Evolutionary conservation across 176 grass and related monocot genomes (phyloP), one percentile per base, ranked within the genome.

Genomic region (Eragrostis nindensis): DNA sequence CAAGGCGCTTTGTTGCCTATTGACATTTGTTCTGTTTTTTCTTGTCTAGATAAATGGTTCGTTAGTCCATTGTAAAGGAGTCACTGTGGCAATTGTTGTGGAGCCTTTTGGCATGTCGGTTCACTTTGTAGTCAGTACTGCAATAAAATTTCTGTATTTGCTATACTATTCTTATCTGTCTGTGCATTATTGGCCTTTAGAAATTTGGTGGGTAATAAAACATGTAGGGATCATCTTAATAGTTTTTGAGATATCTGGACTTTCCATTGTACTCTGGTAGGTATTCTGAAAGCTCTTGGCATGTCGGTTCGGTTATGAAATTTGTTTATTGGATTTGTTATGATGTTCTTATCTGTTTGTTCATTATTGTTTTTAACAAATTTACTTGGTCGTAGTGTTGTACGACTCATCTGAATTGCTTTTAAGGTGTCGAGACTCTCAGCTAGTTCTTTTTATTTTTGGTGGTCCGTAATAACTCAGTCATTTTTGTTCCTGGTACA

Each of bases 131-230:
- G 57, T 61, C 57, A 61, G 22, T 13, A 61, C 57, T 61, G 57
- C 57, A 61, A 86, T 82, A 82, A 84, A 59, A n/a, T 72, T 63
- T 46, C 52, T 82, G 78, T 90, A 78, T 60, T 86, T 73, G 44
- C 12, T 70, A 40, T 46, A 63, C 55, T 32, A 38, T 70, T 70
- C 15, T 76, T 56, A 54, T 75, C 39, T 63, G 43, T 52, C 55
- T 57, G 87, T 26, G 77, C 75, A 39, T 72, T 75, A 74, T 74
- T 76, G 16, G 17, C 42, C 43, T 74, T n/a, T 24, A 62, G 75
- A 69, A 83, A 61, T 18, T 42, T 47, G 43, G 16, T 22, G 11
- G 3, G 39, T 4, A 6, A 24, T 4, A 6, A 27, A 6, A n/a
- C 12, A 12, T 60, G n/a, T 60, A 24, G 57, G 57, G 11, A 36